phyloP scores from a whole-genome alignment of 2,329 filamentous ascomycete genomes.

The Ceratocystis papillata region DNA sequence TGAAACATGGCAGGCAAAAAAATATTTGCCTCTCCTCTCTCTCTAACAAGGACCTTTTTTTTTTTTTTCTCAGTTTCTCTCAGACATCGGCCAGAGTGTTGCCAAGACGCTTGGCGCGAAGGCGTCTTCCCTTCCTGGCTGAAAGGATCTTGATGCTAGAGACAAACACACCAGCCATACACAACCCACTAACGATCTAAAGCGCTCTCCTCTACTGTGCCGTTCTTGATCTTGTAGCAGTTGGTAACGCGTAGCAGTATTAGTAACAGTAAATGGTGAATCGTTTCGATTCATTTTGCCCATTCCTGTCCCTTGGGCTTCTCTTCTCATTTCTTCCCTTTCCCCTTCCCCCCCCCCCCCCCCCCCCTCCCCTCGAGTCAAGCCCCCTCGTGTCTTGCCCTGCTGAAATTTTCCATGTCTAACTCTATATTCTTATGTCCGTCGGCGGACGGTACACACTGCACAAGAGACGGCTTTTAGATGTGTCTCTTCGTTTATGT shows the following conservation, averaged over 20 bases:
- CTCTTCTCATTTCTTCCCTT: not conserved
- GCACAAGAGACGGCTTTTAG: not conserved
- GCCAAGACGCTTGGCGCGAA: constrained; percentile 2
- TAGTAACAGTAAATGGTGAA: too few relatives aligned
- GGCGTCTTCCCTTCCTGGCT: not conserved
- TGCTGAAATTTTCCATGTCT: not conserved
- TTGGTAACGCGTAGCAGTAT: too few relatives aligned
- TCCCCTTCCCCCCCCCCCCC: not conserved
- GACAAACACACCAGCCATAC: not conserved
- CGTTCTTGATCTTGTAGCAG: not conserved
- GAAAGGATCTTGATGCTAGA: not conserved
- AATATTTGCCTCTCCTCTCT: not conserved
- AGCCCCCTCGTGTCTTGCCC: not conserved
- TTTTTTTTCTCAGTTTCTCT: not conserved
- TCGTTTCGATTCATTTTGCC: too few relatives aligned
- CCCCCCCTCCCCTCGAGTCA: not conserved
- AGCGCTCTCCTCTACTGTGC: not conserved
- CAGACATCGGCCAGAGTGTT: not conserved
- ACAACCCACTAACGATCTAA: not conserved
- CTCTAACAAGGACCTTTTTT: not conserved
- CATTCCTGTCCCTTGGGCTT: not conserved
- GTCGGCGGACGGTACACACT: not conserved
- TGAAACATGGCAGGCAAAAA: not conserved
- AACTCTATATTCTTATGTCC: not conserved
- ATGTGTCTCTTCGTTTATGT: too few relatives aligned